Conservation (phyloP, 371 early-diverging fungal species). For the Apophysomyces variabilis region DNA sequence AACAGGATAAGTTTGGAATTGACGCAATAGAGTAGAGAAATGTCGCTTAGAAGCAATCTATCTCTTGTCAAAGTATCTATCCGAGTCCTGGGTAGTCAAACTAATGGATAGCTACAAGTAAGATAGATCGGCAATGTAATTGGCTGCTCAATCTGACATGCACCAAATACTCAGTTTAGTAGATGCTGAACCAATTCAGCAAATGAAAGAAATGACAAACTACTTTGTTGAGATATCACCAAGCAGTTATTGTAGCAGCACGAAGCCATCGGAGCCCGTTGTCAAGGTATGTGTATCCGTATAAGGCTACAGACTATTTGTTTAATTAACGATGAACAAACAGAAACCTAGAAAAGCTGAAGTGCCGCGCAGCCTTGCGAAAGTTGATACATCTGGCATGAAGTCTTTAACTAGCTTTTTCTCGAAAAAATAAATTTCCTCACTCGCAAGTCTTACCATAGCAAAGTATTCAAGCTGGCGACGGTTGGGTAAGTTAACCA, state of each 20-base stretch:
- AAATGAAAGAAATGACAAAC: neutral
- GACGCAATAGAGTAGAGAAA: neutral
- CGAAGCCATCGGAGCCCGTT: neutral
- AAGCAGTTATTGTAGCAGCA: neutral
- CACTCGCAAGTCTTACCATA: too few species aligned
- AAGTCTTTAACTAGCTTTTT: conserved; percentile 32
- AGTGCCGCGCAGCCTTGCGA: conserved; percentile 28
- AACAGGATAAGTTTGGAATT: neutral
- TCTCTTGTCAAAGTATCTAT: neutral
- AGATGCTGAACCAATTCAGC: neutral
- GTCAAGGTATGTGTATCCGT: conserved; percentile 17
- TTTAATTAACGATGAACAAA: conserved; percentile 13
- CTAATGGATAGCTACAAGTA: neutral
- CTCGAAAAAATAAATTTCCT: conserved; percentile 14
- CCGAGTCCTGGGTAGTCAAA: neutral
- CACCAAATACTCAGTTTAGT: neutral
- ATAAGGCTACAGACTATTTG: neutral
- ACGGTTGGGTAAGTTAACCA: too few species aligned
- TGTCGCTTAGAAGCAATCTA: conserved; percentile 12
- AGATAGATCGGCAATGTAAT: neutral
- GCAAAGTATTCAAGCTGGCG: too few species aligned
- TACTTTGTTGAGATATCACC: neutral
- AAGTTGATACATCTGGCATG: conserved; percentile 32
- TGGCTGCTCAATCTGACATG: neutral
- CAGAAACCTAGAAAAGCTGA: conserved; percentile 15